phyloP scores from a whole-genome alignment of 768 basidiomycete species.

The Hortiboletus campestris region DNA sequence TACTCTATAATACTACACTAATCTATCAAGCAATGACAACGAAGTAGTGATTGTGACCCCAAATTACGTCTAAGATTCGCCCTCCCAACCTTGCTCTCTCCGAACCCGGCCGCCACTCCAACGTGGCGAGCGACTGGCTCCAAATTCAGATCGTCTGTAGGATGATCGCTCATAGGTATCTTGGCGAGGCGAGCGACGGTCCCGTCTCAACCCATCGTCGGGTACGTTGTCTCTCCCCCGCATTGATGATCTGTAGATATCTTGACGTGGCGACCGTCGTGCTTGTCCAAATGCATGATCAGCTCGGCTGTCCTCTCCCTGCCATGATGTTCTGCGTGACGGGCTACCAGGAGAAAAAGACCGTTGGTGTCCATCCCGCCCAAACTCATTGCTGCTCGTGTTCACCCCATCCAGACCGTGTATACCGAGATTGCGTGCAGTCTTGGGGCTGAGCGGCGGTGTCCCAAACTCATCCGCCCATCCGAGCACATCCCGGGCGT shows the following conservation, averaged over 20 bases:
- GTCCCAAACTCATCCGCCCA: slow-evolving; percentile 32
- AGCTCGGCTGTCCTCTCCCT: neutral
- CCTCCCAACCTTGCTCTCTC: slow-evolving; percentile 5
- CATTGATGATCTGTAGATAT: slow-evolving; percentile 1
- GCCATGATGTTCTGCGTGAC: slow-evolving; percentile 12
- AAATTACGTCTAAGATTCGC: neutral
- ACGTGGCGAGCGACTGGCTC: slow-evolving; percentile 1
- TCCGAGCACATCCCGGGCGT: slow-evolving; percentile 36
- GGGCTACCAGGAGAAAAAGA: slow-evolving; percentile 5
- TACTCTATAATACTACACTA: slow-evolving; percentile 6
- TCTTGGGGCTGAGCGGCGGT: slow-evolving; percentile 42
- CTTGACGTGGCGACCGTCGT: slow-evolving; percentile 3
- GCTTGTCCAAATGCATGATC: neutral
- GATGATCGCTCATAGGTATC: slow-evolving; percentile 1
- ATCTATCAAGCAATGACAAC: neutral
- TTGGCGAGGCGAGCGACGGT: slow-evolving; percentile 1
- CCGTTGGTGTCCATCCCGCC: neutral
- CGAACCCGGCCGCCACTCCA: slow-evolving; percentile 1
- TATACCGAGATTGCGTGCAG: slow-evolving; percentile 52
- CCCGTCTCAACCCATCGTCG: neutral
- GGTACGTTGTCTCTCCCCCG: neutral
- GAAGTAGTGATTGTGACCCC: slow-evolving; percentile 1
- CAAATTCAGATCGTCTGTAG: slow-evolving; percentile 6
- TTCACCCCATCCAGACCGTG: slow-evolving; percentile 35
- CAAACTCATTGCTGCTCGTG: neutral